A percentile compares a stretch with the other conserved stretches of the same genome.
Conservation (phyloP, 2,329 filamentous ascomycete species). For the Elsinoe australis region DNA sequence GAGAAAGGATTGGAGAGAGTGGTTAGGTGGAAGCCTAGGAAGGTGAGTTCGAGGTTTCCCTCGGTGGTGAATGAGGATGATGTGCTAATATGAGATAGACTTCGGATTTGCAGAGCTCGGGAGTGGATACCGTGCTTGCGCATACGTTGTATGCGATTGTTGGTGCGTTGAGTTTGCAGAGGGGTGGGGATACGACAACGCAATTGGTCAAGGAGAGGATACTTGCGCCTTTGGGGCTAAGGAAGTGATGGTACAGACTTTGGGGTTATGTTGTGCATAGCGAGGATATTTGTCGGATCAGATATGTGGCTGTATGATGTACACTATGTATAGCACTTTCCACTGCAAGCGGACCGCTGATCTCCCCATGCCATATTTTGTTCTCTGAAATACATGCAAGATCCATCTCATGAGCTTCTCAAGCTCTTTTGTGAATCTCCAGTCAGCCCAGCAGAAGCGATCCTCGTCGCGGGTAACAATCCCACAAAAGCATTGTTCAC, state of each 20-base stretch:
- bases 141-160: constrained; percentile 77
- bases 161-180: constrained; percentile 81
- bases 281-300: too few species aligned
- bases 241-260: constrained; percentile 14
- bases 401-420: too few species aligned
- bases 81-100: constrained; percentile 38
- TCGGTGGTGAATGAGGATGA: not conserved
- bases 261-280: constrained; percentile 8
- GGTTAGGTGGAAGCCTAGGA: constrained; percentile 78
- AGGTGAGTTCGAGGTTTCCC: constrained; percentile 49
- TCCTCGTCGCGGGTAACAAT: too few species aligned
- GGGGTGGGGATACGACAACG: constrained; percentile 70
- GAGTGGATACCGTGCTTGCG: constrained; percentile 64
- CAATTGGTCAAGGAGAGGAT: constrained; percentile 69
- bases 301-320: too few species aligned
- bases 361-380: too few species aligned
- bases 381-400: too few species aligned
- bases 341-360: too few species aligned
- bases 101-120: constrained; percentile 62
- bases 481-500: too few species aligned
- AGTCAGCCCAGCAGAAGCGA: too few species aligned
- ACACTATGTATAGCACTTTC: not conserved
- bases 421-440: too few species aligned
- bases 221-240: constrained; percentile 43
- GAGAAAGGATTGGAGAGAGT: constrained; percentile 66